Percentiles rank a stretch among this genome's conserved stretches.
Conservation (phyloP, 2,329 filamentous ascomycete genomes). For the Aspergillus pseudotamarii region DNA sequence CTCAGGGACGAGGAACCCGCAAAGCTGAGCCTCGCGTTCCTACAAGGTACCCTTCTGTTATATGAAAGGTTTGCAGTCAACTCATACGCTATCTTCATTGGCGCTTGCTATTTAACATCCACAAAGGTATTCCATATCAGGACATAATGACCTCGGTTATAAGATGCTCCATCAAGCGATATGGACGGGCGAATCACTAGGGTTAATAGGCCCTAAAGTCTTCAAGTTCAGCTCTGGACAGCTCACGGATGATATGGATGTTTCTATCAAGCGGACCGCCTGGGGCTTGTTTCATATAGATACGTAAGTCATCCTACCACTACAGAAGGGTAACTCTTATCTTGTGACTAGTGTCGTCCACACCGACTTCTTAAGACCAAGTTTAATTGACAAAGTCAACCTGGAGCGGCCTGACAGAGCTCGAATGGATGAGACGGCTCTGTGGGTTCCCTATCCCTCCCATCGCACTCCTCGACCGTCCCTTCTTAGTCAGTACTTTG, state of each 20-base stretch:
- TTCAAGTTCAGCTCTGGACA: conserved; percentile 24
- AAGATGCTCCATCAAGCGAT: conserved; percentile 42
- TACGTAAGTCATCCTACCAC: conserved; percentile 31
- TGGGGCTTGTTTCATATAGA: conserved; percentile 45
- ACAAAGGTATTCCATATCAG: conserved; percentile 39
- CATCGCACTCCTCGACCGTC: conserved; percentile 31
- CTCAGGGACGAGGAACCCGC: conserved; percentile 25
- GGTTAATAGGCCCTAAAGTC: conserved; percentile 32
- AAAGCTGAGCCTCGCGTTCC: conserved; percentile 31
- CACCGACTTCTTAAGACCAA: conserved; percentile 38
- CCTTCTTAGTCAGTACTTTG: conserved; percentile 35
- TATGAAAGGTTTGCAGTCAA: conserved; percentile 33
- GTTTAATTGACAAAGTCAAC: conserved; percentile 39
- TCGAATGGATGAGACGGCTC: conserved; percentile 20
- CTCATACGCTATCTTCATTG: neutral
- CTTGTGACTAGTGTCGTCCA: conserved; percentile 34
- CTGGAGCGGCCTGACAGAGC: conserved; percentile 24
- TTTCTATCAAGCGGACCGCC: conserved; percentile 34
- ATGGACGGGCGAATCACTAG: conserved; percentile 35
- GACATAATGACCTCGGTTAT: conserved; percentile 41
- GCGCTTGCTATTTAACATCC: neutral
- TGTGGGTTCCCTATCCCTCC: conserved; percentile 38
- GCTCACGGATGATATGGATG: conserved; percentile 33
- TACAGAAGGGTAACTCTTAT: neutral
- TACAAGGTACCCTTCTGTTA: conserved; percentile 41